A percentile compares a stretch with the other conserved stretches of the same genome.
These are phyloP conservation scores for Trifolium dubium DNA, from an alignment of 306 rosid species.

Conservation along the genomic window DNA sequence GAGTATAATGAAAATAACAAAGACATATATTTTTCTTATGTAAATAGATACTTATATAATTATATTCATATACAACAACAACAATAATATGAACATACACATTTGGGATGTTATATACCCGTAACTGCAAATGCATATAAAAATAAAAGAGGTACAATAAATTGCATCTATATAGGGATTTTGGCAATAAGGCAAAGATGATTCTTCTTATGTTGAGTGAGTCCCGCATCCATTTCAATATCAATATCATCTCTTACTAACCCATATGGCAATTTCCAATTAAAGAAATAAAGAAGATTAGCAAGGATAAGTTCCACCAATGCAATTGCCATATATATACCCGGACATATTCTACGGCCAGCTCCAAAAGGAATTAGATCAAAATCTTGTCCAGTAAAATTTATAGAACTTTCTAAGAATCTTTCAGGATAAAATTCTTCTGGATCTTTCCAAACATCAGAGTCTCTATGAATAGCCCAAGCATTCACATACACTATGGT, in stretches of 20 bases:
- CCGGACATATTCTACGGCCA: conserved; percentile 4
- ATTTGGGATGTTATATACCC: no score
- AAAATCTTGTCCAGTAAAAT: conserved; percentile 35
- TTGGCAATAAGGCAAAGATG: conserved; percentile 36
- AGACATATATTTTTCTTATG: no score
- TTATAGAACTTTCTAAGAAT: conserved; percentile 21
- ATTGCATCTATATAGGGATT: not conserved
- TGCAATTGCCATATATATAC: not conserved
- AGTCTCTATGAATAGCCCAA: not conserved
- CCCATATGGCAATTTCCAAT: conserved; percentile 41
- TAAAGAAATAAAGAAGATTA: conserved; percentile 39
- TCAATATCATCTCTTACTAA: conserved; percentile 31
- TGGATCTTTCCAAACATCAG: not conserved
- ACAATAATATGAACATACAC: no score
- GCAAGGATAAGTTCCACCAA: not conserved
- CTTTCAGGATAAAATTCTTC: conserved; percentile 10
- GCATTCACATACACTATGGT: not conserved
- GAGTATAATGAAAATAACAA: no score
- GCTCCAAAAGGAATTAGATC: conserved; percentile 41
- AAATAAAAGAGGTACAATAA: no score
- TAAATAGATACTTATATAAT: no score
- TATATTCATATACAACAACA: no score
- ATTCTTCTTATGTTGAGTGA: conserved; percentile 40
- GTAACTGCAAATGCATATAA: no score
- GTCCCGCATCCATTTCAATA: conserved; percentile 20